Evolutionary conservation across 2,329 filamentous ascomycete genomes (phyloP).

Genomic region (Rutstroemia sydowiana): DNA sequence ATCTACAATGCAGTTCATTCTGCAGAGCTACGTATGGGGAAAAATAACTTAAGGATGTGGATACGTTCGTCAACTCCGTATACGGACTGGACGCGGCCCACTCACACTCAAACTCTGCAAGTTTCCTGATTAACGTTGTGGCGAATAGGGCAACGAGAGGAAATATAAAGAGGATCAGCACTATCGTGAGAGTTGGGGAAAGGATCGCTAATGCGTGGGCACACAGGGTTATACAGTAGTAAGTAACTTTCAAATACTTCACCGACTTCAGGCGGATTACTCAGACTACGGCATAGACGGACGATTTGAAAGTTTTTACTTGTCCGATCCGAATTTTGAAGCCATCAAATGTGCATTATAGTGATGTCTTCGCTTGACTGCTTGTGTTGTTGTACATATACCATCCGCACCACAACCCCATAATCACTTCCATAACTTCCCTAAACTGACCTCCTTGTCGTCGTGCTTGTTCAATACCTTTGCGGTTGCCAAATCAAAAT

Average conservation of each 20-base stretch:
- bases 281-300: not conserved
- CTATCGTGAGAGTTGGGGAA: not conserved
- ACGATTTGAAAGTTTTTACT: not conserved
- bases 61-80: not conserved
- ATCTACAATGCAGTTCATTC: too few species aligned
- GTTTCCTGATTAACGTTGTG: not conserved
- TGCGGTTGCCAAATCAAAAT: constrained; percentile 95
- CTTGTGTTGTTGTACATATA: constrained; percentile 27
- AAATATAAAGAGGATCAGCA: not conserved
- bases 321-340: not conserved
- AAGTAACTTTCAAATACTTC: not conserved
- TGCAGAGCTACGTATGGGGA: too few species aligned
- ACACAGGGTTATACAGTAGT: not conserved
- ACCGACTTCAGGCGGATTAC: not conserved
- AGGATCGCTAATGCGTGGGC: constrained; percentile 2
- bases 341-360: constrained; percentile 1
- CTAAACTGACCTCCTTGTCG: constrained; percentile 89
- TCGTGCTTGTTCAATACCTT: constrained; percentile 99
- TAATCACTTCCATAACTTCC: constrained; percentile 72
- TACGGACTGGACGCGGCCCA: not conserved
- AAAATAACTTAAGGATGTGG: too few species aligned
- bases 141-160: not conserved
- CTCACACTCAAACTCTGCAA: not conserved
- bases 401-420: not conserved
- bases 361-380: constrained; percentile 5